Conservation (phyloP, 2,329 filamentous ascomycete species). For the Coniochaeta hoffmannii region DNA sequence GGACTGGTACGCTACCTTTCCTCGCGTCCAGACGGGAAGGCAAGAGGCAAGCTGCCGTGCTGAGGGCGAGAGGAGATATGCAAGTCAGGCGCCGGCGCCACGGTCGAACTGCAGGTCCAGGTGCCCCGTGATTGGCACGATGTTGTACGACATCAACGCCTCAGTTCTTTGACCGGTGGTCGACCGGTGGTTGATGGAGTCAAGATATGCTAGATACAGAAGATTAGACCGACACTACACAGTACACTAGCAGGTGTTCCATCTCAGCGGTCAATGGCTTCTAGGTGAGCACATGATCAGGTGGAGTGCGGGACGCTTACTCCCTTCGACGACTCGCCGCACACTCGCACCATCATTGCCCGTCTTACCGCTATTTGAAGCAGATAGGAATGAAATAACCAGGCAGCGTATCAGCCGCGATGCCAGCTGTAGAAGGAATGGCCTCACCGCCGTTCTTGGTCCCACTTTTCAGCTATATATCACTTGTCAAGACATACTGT, state of each 20-base stretch:
- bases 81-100: not conserved
- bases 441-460: not conserved
- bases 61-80: not conserved
- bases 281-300: too few relatives aligned
- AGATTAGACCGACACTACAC: not conserved
- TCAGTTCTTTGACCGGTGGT: not conserved
- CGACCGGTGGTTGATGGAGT: not conserved
- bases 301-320: too few relatives aligned
- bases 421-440: not conserved
- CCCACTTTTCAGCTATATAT: not conserved
- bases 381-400: not conserved
- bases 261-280: too few relatives aligned
- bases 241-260: too few relatives aligned
- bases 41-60: not conserved
- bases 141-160: not conserved
- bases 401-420: not conserved
- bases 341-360: not conserved
- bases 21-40: not conserved
- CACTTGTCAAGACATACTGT: too few relatives aligned
- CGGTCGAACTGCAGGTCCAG: not conserved
- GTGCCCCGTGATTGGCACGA: not conserved
- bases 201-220: not conserved
- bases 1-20: not conserved
- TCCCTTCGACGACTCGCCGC: too few relatives aligned
- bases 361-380: not conserved